Base-by-base conservation (phyloP, 345 rosid species). In the Firmiana major region DNA sequence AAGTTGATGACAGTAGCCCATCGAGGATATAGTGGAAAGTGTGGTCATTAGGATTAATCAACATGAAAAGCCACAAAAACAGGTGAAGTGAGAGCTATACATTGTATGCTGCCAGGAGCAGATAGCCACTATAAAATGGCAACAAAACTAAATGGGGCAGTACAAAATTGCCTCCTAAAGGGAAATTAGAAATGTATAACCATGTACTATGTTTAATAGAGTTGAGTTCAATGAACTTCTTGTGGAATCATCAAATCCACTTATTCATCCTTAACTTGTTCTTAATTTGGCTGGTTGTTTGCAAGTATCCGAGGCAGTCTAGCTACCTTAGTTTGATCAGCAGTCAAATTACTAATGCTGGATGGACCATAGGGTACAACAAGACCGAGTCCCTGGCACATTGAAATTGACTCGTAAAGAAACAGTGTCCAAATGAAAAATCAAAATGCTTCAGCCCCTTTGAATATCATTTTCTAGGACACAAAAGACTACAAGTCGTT, bases 401-500 rank as follows among this genome's bases (percentile, higher is more conserved):
- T 45, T 69, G 40, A 15, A 46, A 69, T 26, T 46, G 73, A 69
- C 73, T 26, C 36, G 5, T 64, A 64, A 64, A n/a, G 3, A 2
- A 40, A 65, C 9, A 10, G 16, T 1, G 12, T n/a, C 49, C 26
- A 65, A 65, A 19, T 7, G 17, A 68, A 68, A 22, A 24, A 26
- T 28, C 28, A 63, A 45, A 45, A 11, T 64, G 43, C 22, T 15
- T 19, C 21, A 60, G 10, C 13, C 68, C 48, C 9, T 75, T 34
- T 15, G 70, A 77, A 64, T 65, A 53, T 59, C 71, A 65, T 66
- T 73, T 73, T 68, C 78, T 17, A 11, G 51, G 60, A 58, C 73
- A 72, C 53, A 11, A 22, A 42, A 66, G 3, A 43, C 36, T 6
- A n/a, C 6, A 17, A 43, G 79, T 68, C 79, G 7, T 38, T 69